Conservation (phyloP, 2,329 filamentous ascomycete species). For the Ophiosphaerella korrae region DNA sequence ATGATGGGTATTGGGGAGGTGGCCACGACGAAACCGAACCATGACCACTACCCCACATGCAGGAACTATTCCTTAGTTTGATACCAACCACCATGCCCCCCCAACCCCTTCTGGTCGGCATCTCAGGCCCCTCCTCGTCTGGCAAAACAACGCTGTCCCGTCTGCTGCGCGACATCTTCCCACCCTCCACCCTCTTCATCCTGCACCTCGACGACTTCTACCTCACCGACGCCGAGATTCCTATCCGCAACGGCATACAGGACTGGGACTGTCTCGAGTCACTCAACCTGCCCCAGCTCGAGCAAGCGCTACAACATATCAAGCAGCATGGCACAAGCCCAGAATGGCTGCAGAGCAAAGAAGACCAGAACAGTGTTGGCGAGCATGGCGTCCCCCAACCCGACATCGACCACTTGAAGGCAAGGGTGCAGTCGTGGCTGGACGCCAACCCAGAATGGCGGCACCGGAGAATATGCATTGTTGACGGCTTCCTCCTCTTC, state of each 20-base stretch:
- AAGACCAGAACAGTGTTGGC: conserved; percentile 62
- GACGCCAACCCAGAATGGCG: conserved; percentile 20
- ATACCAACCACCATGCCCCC: conserved; percentile 23
- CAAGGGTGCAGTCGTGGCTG: conserved; percentile 17
- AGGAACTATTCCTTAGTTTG: no score
- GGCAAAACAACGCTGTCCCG: conserved; percentile 94
- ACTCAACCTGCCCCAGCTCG: conserved; percentile 72
- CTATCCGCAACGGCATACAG: conserved; percentile 60
- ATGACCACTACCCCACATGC: no score
- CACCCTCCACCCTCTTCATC: conserved; percentile 66
- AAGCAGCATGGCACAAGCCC: conserved; percentile 67
- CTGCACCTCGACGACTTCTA: conserved; percentile 98
- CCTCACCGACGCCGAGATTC: conserved; percentile 72
- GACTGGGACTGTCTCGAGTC: conserved; percentile 93
- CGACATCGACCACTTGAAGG: conserved; percentile 47
- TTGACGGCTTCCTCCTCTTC: conserved; percentile 91
- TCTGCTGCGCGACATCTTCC: conserved; percentile 81
- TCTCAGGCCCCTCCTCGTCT: conserved; percentile 89
- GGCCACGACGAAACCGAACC: neutral
- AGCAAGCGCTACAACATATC: conserved; percentile 71
- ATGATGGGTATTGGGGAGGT: neutral
- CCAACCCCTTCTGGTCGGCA: conserved; percentile 67
- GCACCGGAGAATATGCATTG: conserved; percentile 59
- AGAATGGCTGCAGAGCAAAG: conserved; percentile 57
- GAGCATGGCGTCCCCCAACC: conserved; percentile 42